Evolutionary conservation across 305 asterid species (phyloP), one percentile per base, ranked within the genome.

Genomic region (Ajuga reptans): DNA sequence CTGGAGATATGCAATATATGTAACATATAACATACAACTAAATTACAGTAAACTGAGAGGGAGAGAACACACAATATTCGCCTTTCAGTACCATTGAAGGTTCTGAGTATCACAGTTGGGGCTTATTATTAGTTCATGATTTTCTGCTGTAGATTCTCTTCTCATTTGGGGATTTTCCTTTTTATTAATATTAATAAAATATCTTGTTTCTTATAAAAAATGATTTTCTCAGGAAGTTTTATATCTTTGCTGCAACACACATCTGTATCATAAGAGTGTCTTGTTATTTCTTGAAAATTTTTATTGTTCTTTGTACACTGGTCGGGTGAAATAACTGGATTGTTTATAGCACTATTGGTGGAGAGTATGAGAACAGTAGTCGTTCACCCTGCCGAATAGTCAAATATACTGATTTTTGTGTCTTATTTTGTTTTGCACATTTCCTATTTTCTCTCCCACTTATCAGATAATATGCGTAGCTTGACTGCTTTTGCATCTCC

Each of bases 401-500:
- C 39, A 34, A 46, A 12, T 42, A 36, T 53, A 61, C 36, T 36
- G 62, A 72, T 36, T 34, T 21, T 52, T 49, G 8, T 41, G 50
- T 58, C 66, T n/a, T 68, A 45, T 50, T 31, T 45, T 66, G 59
- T 14, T 31, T 61, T 69, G 66, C 56, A 11, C 47, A n/a, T 39
- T 43, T 58, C 15, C 66, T n/a, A 24, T 51, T 53, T 43, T 37
- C 31, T 39, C n/a, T 17, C 54, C 33, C 45, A 7, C 53, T 50
- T 59, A 33, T 43, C 50, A 51, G 66, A 58, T 50, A 18, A 29
- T 61, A 7, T 39, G 21, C 57, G 0, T 71, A 12, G 39, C 33
- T n/a, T 62, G 39, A 49, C 70, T 54, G 72, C 52, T 55, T 73
- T 72, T 50, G 33, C 58, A 63, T 57, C 75, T 71, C 34, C 33